Conservation (phyloP, 2,329 filamentous ascomycete species). For the Ophiostoma ulmi region DNA sequence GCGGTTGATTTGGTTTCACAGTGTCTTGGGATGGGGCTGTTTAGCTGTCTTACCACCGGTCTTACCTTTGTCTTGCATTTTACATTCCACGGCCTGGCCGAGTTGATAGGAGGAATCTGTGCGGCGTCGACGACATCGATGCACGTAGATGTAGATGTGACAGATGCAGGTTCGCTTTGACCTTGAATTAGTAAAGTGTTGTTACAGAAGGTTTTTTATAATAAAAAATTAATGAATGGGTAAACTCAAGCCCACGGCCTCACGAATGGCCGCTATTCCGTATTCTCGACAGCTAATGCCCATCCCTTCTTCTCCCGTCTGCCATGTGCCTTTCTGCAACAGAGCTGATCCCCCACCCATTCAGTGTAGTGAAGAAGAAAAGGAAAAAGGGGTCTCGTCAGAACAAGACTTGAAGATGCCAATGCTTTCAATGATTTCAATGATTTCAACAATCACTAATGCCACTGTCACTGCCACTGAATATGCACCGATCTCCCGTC, state of each 20-base stretch:
- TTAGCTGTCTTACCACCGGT: not conserved
- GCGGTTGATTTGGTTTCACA: not conserved
- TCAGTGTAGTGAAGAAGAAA: not conserved
- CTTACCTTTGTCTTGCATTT: not conserved
- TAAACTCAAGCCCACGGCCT: not conserved
- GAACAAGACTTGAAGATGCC: no score
- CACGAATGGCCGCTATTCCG: not conserved
- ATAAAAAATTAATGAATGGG: not conserved
- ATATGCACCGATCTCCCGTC: conserved; percentile 2
- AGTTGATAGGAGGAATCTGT: not conserved
- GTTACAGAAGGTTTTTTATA: no score
- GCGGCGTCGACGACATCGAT: no score
- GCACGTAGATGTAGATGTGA: not conserved
- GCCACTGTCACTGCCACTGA: not conserved
- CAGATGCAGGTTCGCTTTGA: no score
- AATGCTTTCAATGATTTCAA: no score
- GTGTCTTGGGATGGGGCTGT: not conserved
- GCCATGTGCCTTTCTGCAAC: conserved; percentile 24
- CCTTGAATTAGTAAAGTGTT: not conserved
- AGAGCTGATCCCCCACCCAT: conserved; percentile 1
- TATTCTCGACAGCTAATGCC: not conserved
- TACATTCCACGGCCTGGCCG: not conserved
- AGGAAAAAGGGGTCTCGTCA: no score
- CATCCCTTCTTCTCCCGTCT: conserved; percentile 6
- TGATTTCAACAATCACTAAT: not conserved